These are phyloP conservation scores for Lachnellula hyalina DNA, from an alignment of 2,329 filamentous ascomycete genomes.

Conservation along the genomic window DNA sequence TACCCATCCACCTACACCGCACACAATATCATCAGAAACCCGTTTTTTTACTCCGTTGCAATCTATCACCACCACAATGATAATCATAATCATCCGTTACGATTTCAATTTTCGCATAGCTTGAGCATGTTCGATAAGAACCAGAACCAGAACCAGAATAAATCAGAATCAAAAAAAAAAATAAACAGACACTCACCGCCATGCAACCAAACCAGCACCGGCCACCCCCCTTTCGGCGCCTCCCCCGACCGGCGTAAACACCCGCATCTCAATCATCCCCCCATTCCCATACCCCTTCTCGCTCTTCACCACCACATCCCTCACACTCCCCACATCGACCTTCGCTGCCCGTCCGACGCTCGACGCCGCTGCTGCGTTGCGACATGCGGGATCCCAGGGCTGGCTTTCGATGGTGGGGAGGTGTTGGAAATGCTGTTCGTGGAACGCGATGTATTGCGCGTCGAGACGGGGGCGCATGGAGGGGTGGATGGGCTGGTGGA, in stretches of 20 bases:
- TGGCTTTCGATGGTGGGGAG: constrained; percentile 34
- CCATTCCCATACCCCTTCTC: too few relatives aligned
- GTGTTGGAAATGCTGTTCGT: constrained; percentile 42
- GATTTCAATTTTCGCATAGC: too few relatives aligned
- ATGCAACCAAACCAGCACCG: constrained; percentile 50
- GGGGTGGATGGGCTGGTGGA: constrained; percentile 13
- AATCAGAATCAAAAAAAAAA: too few relatives aligned
- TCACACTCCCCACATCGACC: constrained; percentile 41
- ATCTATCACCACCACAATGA: too few relatives aligned
- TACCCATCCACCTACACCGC: constrained; percentile 43
- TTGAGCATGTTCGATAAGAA: too few relatives aligned
- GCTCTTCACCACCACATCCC: constrained; percentile 37
- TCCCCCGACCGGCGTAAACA: constrained; percentile 43
- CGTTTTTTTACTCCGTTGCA: too few relatives aligned
- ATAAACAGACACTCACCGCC: constrained; percentile 33
- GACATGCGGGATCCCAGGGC: constrained; percentile 32
- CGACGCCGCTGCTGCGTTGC: constrained; percentile 28
- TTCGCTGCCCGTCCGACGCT: constrained; percentile 42
- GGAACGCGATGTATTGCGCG: constrained; percentile 13
- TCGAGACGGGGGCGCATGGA: constrained; percentile 6
- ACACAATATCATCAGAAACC: not conserved
- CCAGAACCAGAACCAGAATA: too few relatives aligned
- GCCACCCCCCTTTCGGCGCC: constrained; percentile 43
- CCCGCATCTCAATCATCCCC: constrained; percentile 32
- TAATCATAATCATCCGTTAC: too few relatives aligned